A percentile compares a stretch with the other conserved stretches of the same genome.
Conservation (phyloP, 2,329 filamentous ascomycete genomes). For the Pleochaeta shiraiana region DNA sequence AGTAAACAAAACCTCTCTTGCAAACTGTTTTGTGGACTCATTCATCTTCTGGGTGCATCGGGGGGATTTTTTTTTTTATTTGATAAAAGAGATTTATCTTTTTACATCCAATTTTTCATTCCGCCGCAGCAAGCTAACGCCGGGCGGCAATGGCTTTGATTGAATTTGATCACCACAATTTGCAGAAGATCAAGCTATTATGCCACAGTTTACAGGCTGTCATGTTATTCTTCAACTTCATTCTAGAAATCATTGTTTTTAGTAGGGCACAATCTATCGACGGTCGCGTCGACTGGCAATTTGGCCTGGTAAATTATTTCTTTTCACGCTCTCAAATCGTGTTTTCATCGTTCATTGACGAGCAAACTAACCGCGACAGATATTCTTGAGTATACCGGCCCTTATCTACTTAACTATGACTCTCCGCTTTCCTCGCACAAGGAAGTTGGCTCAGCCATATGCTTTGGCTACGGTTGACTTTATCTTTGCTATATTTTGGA, state of each 20-base stretch:
- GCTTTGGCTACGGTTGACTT: slow-evolving; percentile 36
- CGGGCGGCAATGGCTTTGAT: slow-evolving; percentile 11
- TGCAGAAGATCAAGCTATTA: slow-evolving; percentile 27
- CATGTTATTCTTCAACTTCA: slow-evolving; percentile 32
- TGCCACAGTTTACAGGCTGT: slow-evolving; percentile 34
- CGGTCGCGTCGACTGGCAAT: slow-evolving; percentile 39
- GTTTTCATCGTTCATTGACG: not conserved
- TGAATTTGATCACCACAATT: slow-evolving; percentile 16
- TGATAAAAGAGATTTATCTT: no score
- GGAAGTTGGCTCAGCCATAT: slow-evolving; percentile 37
- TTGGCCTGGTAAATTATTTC: slow-evolving; percentile 39
- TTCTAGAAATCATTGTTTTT: slow-evolving; percentile 38
- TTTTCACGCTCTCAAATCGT: not conserved
- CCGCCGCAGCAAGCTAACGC: no score
- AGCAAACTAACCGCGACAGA: slow-evolving; percentile 28
- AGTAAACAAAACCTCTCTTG: no score
- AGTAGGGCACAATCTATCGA: slow-evolving; percentile 27
- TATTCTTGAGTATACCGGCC: slow-evolving; percentile 39
- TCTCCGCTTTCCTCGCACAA: slow-evolving; percentile 38
- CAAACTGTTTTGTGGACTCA: no score
- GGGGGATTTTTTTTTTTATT: no score
- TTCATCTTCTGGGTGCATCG: no score
- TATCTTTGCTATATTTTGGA: slow-evolving; percentile 38
- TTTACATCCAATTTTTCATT: no score
- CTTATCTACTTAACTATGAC: slow-evolving; percentile 44